Conservation (phyloP, 148 eudicot species). For the Beta vulgaris region DNA sequence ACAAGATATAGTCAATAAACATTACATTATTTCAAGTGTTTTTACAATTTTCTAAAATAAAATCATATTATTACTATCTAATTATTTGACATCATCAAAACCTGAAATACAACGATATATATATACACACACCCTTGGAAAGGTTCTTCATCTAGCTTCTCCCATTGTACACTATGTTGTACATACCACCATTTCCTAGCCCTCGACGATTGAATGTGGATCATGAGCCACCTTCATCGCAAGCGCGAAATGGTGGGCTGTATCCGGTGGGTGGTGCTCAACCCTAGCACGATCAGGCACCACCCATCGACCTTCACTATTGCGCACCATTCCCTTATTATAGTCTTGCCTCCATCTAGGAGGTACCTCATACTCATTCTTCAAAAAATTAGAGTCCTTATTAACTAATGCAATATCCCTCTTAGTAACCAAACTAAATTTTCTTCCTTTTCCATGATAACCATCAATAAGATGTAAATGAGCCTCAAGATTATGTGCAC, state of each 20-base stretch:
- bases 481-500: slow-evolving; percentile 47
- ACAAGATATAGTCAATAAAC: no score
- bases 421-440: slow-evolving; percentile 34
- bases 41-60: no score
- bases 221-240: slow-evolving; percentile 53
- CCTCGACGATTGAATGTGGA: neutral
- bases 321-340: slow-evolving; percentile 85
- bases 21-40: no score
- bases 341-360: slow-evolving; percentile 73
- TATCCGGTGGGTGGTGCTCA: slow-evolving; percentile 65
- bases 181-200: neutral
- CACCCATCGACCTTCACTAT: slow-evolving; percentile 71
- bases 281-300: slow-evolving; percentile 55
- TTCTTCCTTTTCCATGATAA: slow-evolving; percentile 38
- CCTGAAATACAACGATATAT: no score
- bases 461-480: slow-evolving; percentile 64
- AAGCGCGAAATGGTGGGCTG: slow-evolving; percentile 59
- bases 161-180: neutral
- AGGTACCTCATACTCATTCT: slow-evolving; percentile 57
- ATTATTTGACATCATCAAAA: no score
- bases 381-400: slow-evolving; percentile 60
- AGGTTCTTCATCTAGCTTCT: no score
- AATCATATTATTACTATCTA: no score
- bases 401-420: slow-evolving; percentile 84
- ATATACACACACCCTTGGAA: no score